Conservation (phyloP, 495 filamentous ascomycete species). For the Penicillium chermesinum region DNA sequence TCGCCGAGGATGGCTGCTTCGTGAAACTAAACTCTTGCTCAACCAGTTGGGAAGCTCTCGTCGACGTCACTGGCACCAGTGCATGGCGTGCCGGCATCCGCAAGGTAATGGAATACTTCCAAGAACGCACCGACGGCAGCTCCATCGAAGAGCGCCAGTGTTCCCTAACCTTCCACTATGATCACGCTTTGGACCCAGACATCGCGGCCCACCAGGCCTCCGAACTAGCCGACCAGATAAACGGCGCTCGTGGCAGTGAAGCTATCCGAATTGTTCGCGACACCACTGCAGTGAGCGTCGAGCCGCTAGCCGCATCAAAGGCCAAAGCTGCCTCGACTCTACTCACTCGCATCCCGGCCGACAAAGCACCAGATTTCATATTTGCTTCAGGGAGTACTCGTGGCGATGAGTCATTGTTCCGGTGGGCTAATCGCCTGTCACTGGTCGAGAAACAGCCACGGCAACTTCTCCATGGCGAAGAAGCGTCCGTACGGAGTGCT, state of each 20-base stretch:
- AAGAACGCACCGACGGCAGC: constrained; percentile 77
- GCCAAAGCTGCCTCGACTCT: constrained; percentile 60
- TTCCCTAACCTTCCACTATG: constrained; percentile 74
- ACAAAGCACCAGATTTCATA: constrained; percentile 57
- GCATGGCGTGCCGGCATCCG: constrained; percentile 70
- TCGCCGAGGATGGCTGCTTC: constrained; percentile 89
- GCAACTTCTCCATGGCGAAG: constrained; percentile 21
- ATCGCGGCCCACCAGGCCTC: constrained; percentile 66
- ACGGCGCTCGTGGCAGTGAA: constrained; percentile 72
- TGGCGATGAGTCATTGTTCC: constrained; percentile 78
- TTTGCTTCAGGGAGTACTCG: constrained; percentile 77
- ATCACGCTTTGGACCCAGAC: constrained; percentile 62
- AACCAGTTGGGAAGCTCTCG: constrained; percentile 59
- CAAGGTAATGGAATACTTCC: constrained; percentile 73
- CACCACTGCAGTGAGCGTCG: constrained; percentile 65
- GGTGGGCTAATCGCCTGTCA: constrained; percentile 70
- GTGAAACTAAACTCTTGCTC: constrained; percentile 45
- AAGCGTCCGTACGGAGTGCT: neutral
- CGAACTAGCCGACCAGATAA: constrained; percentile 82
- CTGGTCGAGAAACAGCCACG: constrained; percentile 17
- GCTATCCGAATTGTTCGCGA: constrained; percentile 72
- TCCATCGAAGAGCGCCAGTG: constrained; percentile 72
- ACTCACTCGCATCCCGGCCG: constrained; percentile 36
- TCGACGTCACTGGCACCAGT: constrained; percentile 56
- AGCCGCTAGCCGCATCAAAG: constrained; percentile 73